phyloP scores from a whole-genome alignment of 2,329 filamentous ascomycete species.

The Fusarium pseudonygamai region DNA sequence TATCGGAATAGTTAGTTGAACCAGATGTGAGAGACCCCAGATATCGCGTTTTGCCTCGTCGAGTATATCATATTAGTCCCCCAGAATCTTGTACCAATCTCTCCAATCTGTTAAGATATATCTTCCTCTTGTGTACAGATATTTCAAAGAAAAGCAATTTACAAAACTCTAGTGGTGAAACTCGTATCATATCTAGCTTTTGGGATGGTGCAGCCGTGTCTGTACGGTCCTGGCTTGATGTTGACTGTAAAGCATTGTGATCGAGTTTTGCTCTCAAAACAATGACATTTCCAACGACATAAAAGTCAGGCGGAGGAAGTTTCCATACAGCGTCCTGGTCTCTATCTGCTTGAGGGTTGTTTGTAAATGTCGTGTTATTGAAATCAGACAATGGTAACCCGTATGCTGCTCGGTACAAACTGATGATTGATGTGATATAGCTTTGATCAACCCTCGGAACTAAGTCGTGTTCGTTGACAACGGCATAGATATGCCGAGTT shows the following conservation, averaged over 20 bases:
- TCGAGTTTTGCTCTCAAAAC: background rate
- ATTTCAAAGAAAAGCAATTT: slow-evolving; percentile 35
- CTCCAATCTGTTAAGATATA: slow-evolving; percentile 30
- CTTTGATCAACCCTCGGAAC: slow-evolving; percentile 31
- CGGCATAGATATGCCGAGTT: slow-evolving; percentile 9
- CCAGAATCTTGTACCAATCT: background rate
- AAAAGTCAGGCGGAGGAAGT: background rate
- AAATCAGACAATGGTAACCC: background rate
- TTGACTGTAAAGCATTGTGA: background rate
- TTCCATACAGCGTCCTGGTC: background rate
- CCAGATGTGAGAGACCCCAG: background rate
- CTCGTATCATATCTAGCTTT: background rate
- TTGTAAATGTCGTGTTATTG: background rate
- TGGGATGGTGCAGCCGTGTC: background rate
- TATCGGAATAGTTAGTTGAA: rapidly evolving
- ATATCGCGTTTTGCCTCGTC: background rate
- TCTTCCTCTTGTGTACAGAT: slow-evolving; percentile 30
- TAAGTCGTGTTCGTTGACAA: slow-evolving; percentile 40
- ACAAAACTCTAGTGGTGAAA: slow-evolving; percentile 3
- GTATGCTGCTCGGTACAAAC: slow-evolving; percentile 31
- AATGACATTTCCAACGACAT: background rate
- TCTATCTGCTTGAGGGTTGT: rapidly evolving
- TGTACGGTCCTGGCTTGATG: background rate
- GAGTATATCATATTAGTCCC: background rate
- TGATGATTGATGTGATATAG: slow-evolving; percentile 34